Conservation (phyloP, 2,329 filamentous ascomycete species). For the Arachnopeziza araneosa region DNA sequence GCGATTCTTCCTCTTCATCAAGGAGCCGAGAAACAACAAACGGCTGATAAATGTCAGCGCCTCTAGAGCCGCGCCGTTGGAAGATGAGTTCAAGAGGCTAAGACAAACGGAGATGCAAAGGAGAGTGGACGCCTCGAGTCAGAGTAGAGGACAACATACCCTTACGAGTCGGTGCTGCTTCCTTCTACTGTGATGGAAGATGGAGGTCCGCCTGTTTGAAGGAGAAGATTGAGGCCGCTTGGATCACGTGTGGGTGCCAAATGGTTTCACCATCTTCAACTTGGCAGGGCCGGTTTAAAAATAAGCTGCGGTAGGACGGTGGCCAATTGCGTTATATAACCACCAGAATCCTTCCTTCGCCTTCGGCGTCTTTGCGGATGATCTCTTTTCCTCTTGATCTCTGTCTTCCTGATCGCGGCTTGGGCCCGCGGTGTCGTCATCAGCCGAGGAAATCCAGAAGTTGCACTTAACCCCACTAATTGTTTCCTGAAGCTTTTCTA, state of each 20-base stretch:
- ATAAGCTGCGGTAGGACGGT: neutral
- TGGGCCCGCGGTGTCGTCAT: neutral
- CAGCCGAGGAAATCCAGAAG: neutral
- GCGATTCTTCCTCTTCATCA: neutral
- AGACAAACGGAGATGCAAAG: neutral
- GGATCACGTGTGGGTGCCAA: neutral
- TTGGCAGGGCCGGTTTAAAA: neutral
- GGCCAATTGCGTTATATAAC: neutral
- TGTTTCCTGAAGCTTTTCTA: neutral
- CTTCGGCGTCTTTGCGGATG: neutral
- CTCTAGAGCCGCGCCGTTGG: neutral
- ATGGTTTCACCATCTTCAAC: neutral
- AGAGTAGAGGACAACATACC: neutral
- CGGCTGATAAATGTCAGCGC: neutral
- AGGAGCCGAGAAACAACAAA: too few relatives aligned
- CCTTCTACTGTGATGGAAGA: neutral
- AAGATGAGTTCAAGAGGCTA: neutral
- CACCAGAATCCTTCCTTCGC: neutral
- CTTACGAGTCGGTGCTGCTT: neutral
- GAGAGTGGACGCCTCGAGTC: neutral
- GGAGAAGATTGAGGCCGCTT: neutral
- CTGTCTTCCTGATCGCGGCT: neutral
- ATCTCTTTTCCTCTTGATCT: neutral
- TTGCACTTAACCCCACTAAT: neutral
- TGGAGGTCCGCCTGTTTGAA: neutral